Base-by-base conservation (phyloP, 768 basidiomycete species). In the Cystobasidium onofrii region DNA sequence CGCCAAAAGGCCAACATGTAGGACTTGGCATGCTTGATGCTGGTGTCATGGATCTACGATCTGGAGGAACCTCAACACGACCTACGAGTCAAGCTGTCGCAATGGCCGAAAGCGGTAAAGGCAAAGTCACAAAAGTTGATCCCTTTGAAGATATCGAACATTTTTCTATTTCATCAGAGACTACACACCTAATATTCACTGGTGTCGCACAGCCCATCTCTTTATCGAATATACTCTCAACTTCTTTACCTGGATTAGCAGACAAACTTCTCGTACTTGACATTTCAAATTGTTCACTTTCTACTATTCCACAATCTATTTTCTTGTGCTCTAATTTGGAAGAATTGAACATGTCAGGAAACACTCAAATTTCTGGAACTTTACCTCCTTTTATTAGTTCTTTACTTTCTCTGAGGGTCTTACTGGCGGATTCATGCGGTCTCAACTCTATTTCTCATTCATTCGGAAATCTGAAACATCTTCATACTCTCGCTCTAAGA, bases 131-230 rank as follows among this genome's bases (percentile, higher is more conserved):
- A 18, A 25, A 60, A 12, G 17, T 71, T 25, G 33, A 23, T 23
- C 52, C 33, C 2, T 34, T 6, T 6, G 46, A 71, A 36, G 23
- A 43, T n/a, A 73, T 77, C 43, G 31, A 44, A 43, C 36, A 39
- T 74, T 63, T 31, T 31, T 23, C 64, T 33, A 61, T 71, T 73
- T 17, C 44, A 25, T 57, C 78, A 97, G 95, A 89, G 20, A 92
- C 92, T 23, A 99, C 95, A 0, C 95, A 99, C 84, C 85, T 99
- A 61, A 85, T 97, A 34, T 86, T 99, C 46, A 88, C 90, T n/a
- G 88, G 88, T 23, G 90, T 89, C 1, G 84, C 82, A 73, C 90
- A 88, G 1, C 90, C 90, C 43, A 90, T 88, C 77, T 86, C 86
- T 64, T 86, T 97, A 72, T 89, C 90, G 23, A 78, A 86, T 1